Evolutionary conservation across 1,139 yeast species (phyloP).

Genomic region (Suzukiozyma palmioleophila): DNA sequence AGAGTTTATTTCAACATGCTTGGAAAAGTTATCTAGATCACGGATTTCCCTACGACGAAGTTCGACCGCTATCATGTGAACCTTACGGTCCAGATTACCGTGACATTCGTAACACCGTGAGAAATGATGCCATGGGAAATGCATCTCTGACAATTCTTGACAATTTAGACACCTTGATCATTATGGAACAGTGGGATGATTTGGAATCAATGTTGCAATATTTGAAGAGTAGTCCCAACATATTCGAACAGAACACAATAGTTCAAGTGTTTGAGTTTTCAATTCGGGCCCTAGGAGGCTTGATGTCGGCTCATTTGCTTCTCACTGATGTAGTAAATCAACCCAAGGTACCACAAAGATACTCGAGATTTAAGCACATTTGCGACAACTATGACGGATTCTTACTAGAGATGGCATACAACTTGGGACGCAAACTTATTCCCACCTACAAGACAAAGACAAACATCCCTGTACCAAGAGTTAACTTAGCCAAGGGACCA

Average conservation of each 20-base stretch:
- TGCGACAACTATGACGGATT: slow-evolving; percentile 58
- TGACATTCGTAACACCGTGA: slow-evolving; percentile 49
- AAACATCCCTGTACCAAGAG: slow-evolving; percentile 69
- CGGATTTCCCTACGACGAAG: slow-evolving; percentile 84
- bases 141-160: slow-evolving; percentile 76
- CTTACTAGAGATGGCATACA: slow-evolving; percentile 62
- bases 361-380: slow-evolving; percentile 14
- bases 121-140: slow-evolving; percentile 86
- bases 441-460: slow-evolving; percentile 61
- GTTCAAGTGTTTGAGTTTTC: slow-evolving; percentile 87
- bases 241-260: slow-evolving; percentile 61
- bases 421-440: slow-evolving; percentile 62
- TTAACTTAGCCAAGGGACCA: slow-evolving; percentile 56
- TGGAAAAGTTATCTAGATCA: slow-evolving; percentile 65
- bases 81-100: slow-evolving; percentile 63
- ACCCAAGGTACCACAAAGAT: slow-evolving; percentile 10
- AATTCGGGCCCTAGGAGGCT: slow-evolving; percentile 75
- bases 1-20: slow-evolving; percentile 63
- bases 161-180: slow-evolving; percentile 71
- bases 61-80: slow-evolving; percentile 66
- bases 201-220: slow-evolving; percentile 48
- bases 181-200: slow-evolving; percentile 59
- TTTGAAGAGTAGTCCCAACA: slow-evolving; percentile 31
- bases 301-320: slow-evolving; percentile 71
- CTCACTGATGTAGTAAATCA: slow-evolving; percentile 49